Percentiles rank a stretch among this genome's conserved stretches.
phyloP scores from a whole-genome alignment of 2,329 filamentous ascomycete genomes.

The Neurospora crassa region DNA sequence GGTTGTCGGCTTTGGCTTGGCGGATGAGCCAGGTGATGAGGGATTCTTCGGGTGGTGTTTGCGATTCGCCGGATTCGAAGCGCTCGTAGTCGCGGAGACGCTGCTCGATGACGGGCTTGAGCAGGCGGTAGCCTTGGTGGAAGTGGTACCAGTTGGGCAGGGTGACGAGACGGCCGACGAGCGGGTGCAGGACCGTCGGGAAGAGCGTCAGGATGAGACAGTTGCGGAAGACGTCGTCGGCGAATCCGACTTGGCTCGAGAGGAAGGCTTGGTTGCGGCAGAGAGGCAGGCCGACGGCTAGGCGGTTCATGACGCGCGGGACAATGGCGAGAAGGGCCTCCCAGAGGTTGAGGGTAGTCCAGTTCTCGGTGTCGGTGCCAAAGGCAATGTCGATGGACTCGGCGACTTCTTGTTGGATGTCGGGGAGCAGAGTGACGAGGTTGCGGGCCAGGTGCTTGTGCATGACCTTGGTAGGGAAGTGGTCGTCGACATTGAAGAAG shows the following conservation, averaged over 20 bases:
- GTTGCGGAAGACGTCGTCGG: conserved; percentile 37
- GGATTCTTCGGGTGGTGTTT: conserved; percentile 37
- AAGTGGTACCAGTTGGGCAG: conserved; percentile 39
- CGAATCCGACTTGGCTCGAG: conserved; percentile 37
- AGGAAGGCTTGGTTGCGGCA: conserved; percentile 36
- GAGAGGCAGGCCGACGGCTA: conserved; percentile 29
- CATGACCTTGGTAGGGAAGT: conserved; percentile 31
- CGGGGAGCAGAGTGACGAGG: conserved; percentile 28
- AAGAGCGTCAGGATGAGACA: conserved; percentile 35
- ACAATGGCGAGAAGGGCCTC: conserved; percentile 33
- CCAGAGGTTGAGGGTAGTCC: conserved; percentile 34
- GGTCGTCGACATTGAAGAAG: conserved; percentile 31
- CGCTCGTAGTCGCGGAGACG: conserved; percentile 37
- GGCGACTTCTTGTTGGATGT: conserved; percentile 31
- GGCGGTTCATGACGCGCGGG: conserved; percentile 32
- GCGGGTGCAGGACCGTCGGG: conserved; percentile 37
- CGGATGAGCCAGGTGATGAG: conserved; percentile 49
- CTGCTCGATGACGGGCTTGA: conserved; percentile 38
- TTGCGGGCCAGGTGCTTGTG: conserved; percentile 35
- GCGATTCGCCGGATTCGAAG: conserved; percentile 22
- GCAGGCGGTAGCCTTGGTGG: conserved; percentile 29
- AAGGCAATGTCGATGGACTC: conserved; percentile 27
- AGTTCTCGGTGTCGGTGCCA: conserved; percentile 25
- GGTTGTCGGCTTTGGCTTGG: conserved; percentile 35
- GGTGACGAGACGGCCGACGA: conserved; percentile 36